phyloP scores from a whole-genome alignment of 2,329 filamentous ascomycete species.

The Verticillium albo-atrum region DNA sequence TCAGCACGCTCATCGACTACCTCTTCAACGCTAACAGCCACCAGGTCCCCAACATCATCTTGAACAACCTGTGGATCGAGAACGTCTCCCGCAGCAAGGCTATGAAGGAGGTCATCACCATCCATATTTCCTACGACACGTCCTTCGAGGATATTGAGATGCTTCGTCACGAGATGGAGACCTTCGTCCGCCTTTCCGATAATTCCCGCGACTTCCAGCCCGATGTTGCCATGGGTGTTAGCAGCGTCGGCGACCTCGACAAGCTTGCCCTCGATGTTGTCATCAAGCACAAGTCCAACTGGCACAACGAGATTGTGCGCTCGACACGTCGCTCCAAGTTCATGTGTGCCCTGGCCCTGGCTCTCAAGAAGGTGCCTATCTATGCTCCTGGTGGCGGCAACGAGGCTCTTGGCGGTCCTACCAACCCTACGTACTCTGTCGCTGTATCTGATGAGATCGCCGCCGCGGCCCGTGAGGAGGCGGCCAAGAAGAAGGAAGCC shows the following conservation, averaged over 20 bases:
- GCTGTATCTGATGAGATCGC: slow-evolving; percentile 65
- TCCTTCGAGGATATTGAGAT: slow-evolving; percentile 85
- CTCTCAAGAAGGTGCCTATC: slow-evolving; percentile 83
- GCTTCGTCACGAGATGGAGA: slow-evolving; percentile 77
- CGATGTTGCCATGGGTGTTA: slow-evolving; percentile 74
- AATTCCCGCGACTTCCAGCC: slow-evolving; percentile 89
- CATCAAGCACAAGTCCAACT: slow-evolving; percentile 90
- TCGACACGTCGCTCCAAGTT: slow-evolving; percentile 86
- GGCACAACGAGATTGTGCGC: slow-evolving; percentile 81
- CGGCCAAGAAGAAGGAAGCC: slow-evolving; percentile 56
- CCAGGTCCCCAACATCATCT: slow-evolving; percentile 83
- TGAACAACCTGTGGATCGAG: slow-evolving; percentile 93
- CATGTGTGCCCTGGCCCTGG: slow-evolving; percentile 86
- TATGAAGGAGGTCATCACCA: slow-evolving; percentile 79
- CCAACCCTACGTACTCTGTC: slow-evolving; percentile 79
- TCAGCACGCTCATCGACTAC: background rate
- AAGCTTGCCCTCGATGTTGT: slow-evolving; percentile 80
- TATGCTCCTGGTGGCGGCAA: slow-evolving; percentile 71
- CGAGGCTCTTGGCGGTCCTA: slow-evolving; percentile 57
- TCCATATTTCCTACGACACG: slow-evolving; percentile 83
- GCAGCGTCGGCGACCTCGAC: slow-evolving; percentile 77
- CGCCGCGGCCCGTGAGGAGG: slow-evolving; percentile 54
- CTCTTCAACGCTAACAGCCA: slow-evolving; percentile 6
- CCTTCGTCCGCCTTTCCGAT: slow-evolving; percentile 76
- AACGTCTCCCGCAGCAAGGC: slow-evolving; percentile 88